A percentile compares a stretch with the other conserved stretches of the same genome.
Evolutionary conservation across 1,284 basidiomycete species (phyloP).

Genomic region (Xerocomus cyaneibrunnescens): DNA sequence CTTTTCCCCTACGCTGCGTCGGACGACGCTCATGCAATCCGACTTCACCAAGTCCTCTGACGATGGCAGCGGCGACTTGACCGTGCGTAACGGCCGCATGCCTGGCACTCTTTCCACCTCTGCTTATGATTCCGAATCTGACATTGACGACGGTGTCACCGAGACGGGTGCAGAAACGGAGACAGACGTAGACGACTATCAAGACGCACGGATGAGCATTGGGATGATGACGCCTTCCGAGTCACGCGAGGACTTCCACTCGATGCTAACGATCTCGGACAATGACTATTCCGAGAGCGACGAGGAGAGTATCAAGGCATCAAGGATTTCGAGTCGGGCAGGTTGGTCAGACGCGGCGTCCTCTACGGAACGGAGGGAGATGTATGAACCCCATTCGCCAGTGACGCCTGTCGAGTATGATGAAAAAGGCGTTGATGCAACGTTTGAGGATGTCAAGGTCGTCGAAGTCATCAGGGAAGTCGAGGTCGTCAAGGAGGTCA

Average conservation of each 20-base stretch:
- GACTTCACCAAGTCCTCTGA: conserved; percentile 39
- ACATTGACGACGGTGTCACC: conserved; percentile 51
- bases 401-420: conserved; percentile 37
- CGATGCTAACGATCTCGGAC: conserved; percentile 69
- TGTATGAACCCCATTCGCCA: conserved; percentile 7
- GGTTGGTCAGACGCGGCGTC: conserved; percentile 33
- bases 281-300: conserved; percentile 59
- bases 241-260: conserved; percentile 72
- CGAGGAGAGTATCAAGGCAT: conserved; percentile 68
- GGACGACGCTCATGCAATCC: conserved; percentile 49
- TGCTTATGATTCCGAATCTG: conserved; percentile 40
- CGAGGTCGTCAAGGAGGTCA: conserved; percentile 25
- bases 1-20: conserved; percentile 33
- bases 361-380: conserved; percentile 14
- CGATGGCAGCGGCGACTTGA: conserved; percentile 47
- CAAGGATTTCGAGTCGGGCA: conserved; percentile 42
- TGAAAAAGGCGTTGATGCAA: conserved; percentile 38
- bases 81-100: conserved; percentile 33
- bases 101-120: conserved; percentile 34
- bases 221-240: conserved; percentile 60
- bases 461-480: conserved; percentile 33
- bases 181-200: conserved; percentile 75
- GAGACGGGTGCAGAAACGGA: conserved; percentile 68
- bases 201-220: conserved; percentile 78
- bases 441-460: conserved; percentile 34